Evolutionary conservation across 2,329 filamentous ascomycete species (phyloP).

Genomic region (Penicillium olsonii): DNA sequence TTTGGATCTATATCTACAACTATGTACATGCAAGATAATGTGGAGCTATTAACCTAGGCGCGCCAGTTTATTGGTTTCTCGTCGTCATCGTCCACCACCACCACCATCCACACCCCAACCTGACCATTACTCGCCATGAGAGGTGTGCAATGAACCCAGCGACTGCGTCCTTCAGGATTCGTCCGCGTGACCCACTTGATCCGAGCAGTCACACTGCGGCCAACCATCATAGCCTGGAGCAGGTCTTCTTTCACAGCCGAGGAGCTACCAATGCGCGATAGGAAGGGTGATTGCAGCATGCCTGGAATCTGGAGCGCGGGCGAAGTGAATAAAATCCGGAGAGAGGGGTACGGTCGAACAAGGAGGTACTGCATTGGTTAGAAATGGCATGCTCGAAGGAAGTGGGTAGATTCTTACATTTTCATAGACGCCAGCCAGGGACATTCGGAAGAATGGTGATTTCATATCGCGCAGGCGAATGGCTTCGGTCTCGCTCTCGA

Average conservation of each 20-base stretch:
- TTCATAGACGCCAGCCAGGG: slow-evolving; percentile 54
- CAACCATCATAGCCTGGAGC: slow-evolving; percentile 63
- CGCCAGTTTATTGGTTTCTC: slow-evolving; percentile 19
- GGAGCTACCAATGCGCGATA: slow-evolving; percentile 49
- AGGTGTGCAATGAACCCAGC: slow-evolving; percentile 79
- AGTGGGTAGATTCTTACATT: slow-evolving; percentile 47
- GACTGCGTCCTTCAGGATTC: slow-evolving; percentile 60
- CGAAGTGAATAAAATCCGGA: slow-evolving; percentile 69
- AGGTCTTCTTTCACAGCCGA: slow-evolving; percentile 56
- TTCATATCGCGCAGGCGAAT: slow-evolving; percentile 44
- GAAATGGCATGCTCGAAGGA: background rate
- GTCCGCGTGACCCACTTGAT: slow-evolving; percentile 66
- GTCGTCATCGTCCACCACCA: slow-evolving; percentile 68
- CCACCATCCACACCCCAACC: slow-evolving; percentile 77
- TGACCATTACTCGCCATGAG: slow-evolving; percentile 65
- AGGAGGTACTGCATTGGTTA: slow-evolving; percentile 38
- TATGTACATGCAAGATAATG: slow-evolving; percentile 1
- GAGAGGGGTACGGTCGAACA: slow-evolving; percentile 61
- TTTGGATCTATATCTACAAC: background rate
- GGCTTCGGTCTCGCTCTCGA: slow-evolving; percentile 25
- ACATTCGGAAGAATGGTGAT: slow-evolving; percentile 25
- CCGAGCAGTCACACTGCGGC: slow-evolving; percentile 72
- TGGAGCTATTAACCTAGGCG: slow-evolving; percentile 4
- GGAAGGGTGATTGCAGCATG: slow-evolving; percentile 61
- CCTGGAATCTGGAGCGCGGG: slow-evolving; percentile 67